Conservation (phyloP, 345 rosid species). For the Eucalyptus microcorys region DNA sequence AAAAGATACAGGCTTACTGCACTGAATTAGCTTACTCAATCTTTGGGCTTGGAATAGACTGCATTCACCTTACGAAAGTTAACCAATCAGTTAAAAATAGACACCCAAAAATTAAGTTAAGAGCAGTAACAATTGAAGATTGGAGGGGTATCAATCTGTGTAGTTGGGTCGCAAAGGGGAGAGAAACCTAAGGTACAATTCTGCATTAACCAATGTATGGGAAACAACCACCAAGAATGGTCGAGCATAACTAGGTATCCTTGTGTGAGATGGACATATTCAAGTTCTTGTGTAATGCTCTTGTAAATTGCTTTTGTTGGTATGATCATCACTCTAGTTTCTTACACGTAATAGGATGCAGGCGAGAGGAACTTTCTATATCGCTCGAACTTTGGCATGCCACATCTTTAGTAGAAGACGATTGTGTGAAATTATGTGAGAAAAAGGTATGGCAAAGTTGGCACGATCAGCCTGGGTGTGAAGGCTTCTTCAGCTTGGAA, state of each 20-base stretch:
- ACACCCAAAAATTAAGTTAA: not conserved
- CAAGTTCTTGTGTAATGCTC: not conserved
- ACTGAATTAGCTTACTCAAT: not conserved
- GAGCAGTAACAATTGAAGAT: not conserved
- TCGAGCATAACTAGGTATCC: not conserved
- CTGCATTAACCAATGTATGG: not conserved
- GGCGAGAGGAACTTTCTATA: not conserved
- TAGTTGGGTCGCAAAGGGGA: not conserved
- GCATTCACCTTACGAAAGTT: not conserved
- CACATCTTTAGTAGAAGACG: not conserved
- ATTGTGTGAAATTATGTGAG: not conserved
- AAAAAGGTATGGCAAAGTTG: not conserved
- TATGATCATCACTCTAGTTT: not conserved
- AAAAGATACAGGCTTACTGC: not conserved
- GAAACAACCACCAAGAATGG: not conserved
- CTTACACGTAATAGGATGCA: not conserved
- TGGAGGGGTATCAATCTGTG: not conserved
- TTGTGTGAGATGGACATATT: not conserved
- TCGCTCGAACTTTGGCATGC: not conserved
- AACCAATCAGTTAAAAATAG: not conserved
- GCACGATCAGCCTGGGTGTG: not conserved
- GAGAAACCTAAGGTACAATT: not conserved
- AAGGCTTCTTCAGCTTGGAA: not conserved
- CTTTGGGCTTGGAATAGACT: not conserved
- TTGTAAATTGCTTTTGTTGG: not conserved